These are phyloP conservation scores for Cadophora luteo-olivacea DNA, from an alignment of 2,329 filamentous ascomycete genomes.

Conservation along the genomic window DNA sequence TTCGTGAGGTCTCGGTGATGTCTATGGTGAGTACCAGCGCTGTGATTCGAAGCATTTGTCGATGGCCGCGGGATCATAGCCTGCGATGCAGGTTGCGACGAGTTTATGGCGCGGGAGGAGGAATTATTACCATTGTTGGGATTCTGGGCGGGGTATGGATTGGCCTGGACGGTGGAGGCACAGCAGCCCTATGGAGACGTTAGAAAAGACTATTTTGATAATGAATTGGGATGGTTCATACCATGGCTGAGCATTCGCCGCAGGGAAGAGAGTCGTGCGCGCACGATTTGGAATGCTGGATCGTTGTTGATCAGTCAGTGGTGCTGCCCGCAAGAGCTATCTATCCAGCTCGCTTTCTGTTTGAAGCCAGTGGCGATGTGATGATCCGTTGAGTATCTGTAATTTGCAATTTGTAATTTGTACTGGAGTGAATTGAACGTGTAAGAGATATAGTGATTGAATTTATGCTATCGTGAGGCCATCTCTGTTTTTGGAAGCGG, in stretches of 20 bases:
- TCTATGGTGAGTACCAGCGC: conserved; percentile 19
- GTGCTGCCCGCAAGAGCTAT: neutral
- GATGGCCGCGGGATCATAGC: conserved; percentile 31
- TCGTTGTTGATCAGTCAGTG: neutral
- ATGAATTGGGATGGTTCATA: neutral
- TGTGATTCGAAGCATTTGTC: conserved; percentile 32
- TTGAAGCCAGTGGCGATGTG: neutral
- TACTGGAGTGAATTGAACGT: neutral
- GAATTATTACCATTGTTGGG: conserved; percentile 47
- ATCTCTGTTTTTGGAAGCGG: neutral
- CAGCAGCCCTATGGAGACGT: conserved; percentile 3
- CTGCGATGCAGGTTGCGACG: conserved; percentile 38
- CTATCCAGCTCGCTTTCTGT: neutral
- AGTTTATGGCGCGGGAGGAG: conserved; percentile 59
- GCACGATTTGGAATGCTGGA: neutral
- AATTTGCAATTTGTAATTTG: neutral
- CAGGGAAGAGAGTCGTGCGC: conserved; percentile 1
- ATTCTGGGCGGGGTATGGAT: conserved; percentile 28
- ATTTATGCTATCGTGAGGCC: neutral
- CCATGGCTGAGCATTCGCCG: conserved; percentile 5
- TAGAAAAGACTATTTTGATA: neutral
- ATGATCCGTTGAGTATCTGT: too few relatives aligned
- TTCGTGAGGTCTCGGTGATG: conserved; percentile 53
- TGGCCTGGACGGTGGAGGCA: conserved; percentile 13
- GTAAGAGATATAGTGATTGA: neutral